phyloP scores from a whole-genome alignment of 2,329 filamentous ascomycete genomes.

The Fusarium equiseti region DNA sequence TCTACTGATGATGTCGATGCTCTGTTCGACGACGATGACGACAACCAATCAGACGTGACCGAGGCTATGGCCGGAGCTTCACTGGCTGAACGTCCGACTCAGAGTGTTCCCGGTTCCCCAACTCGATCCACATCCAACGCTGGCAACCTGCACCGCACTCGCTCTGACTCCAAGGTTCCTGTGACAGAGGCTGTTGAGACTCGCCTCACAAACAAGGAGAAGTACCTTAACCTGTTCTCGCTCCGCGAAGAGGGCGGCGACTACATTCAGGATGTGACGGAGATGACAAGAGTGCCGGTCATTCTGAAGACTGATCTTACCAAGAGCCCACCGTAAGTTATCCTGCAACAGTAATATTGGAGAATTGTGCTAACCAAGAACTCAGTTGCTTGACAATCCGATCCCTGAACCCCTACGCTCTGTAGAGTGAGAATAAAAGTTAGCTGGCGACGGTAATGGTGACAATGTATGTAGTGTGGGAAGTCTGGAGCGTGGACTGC shows the following conservation, averaged over 20 bases:
- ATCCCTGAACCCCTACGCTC: constrained; percentile 82
- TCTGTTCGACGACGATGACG: constrained; percentile 94
- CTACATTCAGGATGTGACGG: constrained; percentile 97
- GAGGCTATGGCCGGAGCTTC: constrained; percentile 93
- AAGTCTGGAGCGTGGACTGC: constrained; percentile 21
- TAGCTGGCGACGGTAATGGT: constrained; percentile 19
- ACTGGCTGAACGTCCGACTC: constrained; percentile 87
- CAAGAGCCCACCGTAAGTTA: constrained; percentile 98
- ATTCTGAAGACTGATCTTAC: constrained; percentile 97
- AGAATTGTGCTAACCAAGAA: constrained; percentile 40
- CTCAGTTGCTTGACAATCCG: constrained; percentile 83
- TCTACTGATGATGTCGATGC: constrained; percentile 93
- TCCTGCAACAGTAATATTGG: not conserved
- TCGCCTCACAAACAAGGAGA: constrained; percentile 92
- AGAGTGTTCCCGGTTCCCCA: constrained; percentile 94
- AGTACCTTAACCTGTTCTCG: constrained; percentile 90
- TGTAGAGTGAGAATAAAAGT: constrained; percentile 54
- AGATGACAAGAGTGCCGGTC: constrained; percentile 98
- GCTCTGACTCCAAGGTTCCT: constrained; percentile 92
- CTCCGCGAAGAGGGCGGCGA: constrained; percentile 93
- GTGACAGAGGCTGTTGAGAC: constrained; percentile 80
- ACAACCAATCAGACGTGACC: constrained; percentile 88
- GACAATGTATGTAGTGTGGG: constrained; percentile 15
- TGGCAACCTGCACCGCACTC: constrained; percentile 83
- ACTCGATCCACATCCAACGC: constrained; percentile 77